Evolutionary conservation across 129 eudicot genomes (phyloP).

Genomic region (Artemisia argyi): DNA sequence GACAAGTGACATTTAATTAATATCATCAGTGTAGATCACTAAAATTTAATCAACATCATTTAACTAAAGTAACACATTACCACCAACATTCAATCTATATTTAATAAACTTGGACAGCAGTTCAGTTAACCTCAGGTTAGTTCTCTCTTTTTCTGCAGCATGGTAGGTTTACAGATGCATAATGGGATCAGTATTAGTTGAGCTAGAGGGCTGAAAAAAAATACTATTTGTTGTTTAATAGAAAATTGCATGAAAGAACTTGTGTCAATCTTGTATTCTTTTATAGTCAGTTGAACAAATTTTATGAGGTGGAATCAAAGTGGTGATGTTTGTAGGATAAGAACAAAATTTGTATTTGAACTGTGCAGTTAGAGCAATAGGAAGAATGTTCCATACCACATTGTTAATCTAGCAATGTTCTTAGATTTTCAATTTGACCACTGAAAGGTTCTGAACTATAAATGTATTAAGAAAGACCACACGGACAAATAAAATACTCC

Average conservation of each 20-base stretch:
- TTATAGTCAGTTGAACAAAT: no score
- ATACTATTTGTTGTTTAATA: neutral
- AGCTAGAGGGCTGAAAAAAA: neutral
- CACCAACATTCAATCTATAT: slow-evolving; percentile 7
- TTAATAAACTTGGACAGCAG: slow-evolving; percentile 13
- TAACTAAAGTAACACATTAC: neutral
- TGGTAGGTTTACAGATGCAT: neutral
- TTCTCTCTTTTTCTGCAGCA: neutral
- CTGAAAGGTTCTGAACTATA: neutral
- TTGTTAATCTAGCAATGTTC: neutral
- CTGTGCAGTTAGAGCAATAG: neutral
- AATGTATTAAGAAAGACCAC: no score
- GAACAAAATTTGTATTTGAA: no score
- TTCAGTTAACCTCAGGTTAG: neutral
- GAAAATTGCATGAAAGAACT: neutral
- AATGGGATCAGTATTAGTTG: neutral
- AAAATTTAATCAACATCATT: neutral
- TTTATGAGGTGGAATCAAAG: neutral
- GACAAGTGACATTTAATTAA: neutral
- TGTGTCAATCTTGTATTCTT: neutral
- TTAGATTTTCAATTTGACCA: neutral
- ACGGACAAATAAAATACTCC: no score
- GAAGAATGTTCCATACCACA: neutral
- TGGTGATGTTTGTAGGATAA: no score
- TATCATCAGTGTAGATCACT: neutral